Evolutionary conservation across 2,329 filamentous ascomycete species (phyloP).

Genomic region (Botrytis pseudocinerea): DNA sequence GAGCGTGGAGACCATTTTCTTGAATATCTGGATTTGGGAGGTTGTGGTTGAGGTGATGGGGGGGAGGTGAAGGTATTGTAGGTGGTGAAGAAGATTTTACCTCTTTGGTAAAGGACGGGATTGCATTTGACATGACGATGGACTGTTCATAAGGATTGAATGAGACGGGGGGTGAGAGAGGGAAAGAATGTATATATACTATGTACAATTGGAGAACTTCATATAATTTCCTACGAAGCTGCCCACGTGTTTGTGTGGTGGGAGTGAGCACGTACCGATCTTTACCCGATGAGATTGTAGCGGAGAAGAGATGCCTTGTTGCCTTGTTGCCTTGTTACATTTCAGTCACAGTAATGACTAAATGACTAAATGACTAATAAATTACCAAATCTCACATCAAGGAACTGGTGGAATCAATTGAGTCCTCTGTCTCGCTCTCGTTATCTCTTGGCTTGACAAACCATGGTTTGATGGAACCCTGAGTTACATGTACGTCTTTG

Average conservation of each 20-base stretch:
- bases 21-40: constrained; percentile 16
- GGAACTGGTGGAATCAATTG: not conserved
- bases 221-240: not conserved
- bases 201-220: not conserved
- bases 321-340: not conserved
- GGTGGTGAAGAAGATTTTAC: not conserved
- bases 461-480: not conserved
- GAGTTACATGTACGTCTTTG: too few relatives aligned
- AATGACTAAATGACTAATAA: not conserved
- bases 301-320: not conserved
- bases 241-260: constrained; percentile 4
- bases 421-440: not conserved
- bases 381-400: not conserved
- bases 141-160: not conserved
- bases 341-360: not conserved
- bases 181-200: not conserved
- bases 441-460: constrained; percentile 8
- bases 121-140: constrained; percentile 3
- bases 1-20: constrained; percentile 32
- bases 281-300: not conserved
- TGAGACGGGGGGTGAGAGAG: not conserved
- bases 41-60: not conserved
- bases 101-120: not conserved
- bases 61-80: not conserved
- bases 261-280: not conserved